These are phyloP conservation scores for Cruciata laevipes DNA, from an alignment of 257 asterid species.

Conservation along the genomic window DNA sequence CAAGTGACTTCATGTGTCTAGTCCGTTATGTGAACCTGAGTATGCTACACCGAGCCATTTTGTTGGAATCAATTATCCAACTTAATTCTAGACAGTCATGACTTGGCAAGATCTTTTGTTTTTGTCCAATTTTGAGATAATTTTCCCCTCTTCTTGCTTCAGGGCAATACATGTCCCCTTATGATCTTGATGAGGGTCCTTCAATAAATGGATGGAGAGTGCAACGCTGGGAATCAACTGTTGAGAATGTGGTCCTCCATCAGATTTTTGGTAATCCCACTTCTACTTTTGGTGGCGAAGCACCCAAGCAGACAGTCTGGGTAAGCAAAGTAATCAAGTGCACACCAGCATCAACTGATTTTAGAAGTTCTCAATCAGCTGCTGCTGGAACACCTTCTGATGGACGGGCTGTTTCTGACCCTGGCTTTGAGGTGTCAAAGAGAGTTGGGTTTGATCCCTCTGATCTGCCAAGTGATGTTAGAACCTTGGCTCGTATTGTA, in stretches of 20 bases:
- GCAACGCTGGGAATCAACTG: conserved; percentile 98
- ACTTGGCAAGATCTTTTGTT: background rate
- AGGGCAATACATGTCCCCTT: conserved; percentile 99
- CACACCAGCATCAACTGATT: conserved; percentile 71
- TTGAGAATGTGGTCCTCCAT: conserved; percentile 95
- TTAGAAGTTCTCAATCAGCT: conserved; percentile 44
- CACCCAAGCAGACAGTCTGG: conserved; percentile 99
- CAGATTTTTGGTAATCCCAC: conserved; percentile 90
- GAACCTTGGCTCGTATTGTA: conserved; percentile 94
- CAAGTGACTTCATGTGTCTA: background rate
- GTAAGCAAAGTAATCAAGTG: conserved; percentile 88
- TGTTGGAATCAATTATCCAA: background rate
- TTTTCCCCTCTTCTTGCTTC: conserved; percentile 26
- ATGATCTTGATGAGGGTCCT: conserved; percentile 99
- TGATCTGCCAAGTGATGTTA: conserved; percentile 92
- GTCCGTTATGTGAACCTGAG: background rate
- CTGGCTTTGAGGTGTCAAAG: conserved; percentile 47
- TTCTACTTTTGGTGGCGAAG: conserved; percentile 74
- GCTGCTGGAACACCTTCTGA: conserved; percentile 34
- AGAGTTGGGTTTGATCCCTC: conserved; percentile 88
- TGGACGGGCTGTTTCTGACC: conserved; percentile 49
- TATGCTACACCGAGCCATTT: background rate
- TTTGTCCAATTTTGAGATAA: background rate
- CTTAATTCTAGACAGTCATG: background rate
- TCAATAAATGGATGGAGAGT: conserved; percentile 99